A percentile compares a stretch with the other conserved stretches of the same genome.
phyloP scores from a whole-genome alignment of 2,329 filamentous ascomycete species.

The Phaeoacremonium minimum region DNA sequence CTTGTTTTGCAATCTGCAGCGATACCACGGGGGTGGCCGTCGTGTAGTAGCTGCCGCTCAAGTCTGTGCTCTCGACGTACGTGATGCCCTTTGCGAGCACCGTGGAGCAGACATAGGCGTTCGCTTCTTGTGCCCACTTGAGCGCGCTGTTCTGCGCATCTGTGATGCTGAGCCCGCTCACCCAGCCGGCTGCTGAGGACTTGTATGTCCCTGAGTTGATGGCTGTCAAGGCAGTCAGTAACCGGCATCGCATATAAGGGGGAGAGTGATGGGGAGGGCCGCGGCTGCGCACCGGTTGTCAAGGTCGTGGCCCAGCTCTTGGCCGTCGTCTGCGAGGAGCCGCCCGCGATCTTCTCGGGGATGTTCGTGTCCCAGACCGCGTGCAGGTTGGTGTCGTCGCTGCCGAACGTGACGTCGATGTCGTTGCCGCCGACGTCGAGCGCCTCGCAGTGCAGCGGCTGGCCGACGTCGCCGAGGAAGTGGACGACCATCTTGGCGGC shows the following conservation, averaged over 20 bases:
- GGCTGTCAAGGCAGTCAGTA: slow-evolving; percentile 9
- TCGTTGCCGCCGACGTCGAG: slow-evolving; percentile 50
- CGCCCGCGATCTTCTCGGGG: slow-evolving; percentile 38
- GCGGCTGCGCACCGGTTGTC: slow-evolving; percentile 21
- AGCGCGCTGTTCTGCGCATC: slow-evolving; percentile 25
- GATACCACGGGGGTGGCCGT: slow-evolving; percentile 31
- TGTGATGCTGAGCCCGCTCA: slow-evolving; percentile 24
- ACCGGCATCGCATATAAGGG: background rate
- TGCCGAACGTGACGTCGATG: slow-evolving; percentile 50
- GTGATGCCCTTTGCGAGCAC: slow-evolving; percentile 31
- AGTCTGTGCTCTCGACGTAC: slow-evolving; percentile 32
- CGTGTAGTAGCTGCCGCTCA: slow-evolving; percentile 33
- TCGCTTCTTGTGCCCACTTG: slow-evolving; percentile 35
- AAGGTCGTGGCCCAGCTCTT: slow-evolving; percentile 32
- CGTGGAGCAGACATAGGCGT: slow-evolving; percentile 35
- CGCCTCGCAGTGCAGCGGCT: slow-evolving; percentile 50
- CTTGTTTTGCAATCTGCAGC: slow-evolving; percentile 39
- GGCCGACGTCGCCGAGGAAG: slow-evolving; percentile 53
- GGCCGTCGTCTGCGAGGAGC: slow-evolving; percentile 26
- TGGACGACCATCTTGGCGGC: slow-evolving; percentile 37
- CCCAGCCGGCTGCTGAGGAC: slow-evolving; percentile 27
- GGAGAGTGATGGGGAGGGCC: no score
- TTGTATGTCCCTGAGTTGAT: slow-evolving; percentile 32
- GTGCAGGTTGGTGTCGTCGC: slow-evolving; percentile 52
- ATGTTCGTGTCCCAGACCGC: slow-evolving; percentile 55